Conservation (phyloP, 2,329 filamentous ascomycete species). For the Raffaelea arxii region DNA sequence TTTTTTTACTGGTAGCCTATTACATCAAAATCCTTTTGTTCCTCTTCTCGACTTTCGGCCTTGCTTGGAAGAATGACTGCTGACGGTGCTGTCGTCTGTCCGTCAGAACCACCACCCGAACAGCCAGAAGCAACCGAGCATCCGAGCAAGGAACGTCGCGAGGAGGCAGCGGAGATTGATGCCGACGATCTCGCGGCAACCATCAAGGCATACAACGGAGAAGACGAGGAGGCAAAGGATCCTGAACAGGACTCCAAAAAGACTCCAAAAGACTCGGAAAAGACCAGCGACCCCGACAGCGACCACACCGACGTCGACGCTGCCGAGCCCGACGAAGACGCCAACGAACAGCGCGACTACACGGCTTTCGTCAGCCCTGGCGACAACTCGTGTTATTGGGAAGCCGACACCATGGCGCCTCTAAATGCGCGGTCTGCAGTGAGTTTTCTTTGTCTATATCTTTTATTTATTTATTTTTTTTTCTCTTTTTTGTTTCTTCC, state of each 20-base stretch:
- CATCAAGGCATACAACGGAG: conserved; percentile 1
- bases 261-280: background rate
- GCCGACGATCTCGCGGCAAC: conserved; percentile 5
- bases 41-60: too few relatives aligned
- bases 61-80: too few relatives aligned
- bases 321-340: conserved; percentile 12
- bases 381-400: conserved; percentile 44
- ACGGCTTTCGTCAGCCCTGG: conserved; percentile 2
- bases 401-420: conserved; percentile 46
- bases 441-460: conserved; percentile 20
- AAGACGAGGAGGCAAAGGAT: background rate
- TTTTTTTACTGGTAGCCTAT: too few relatives aligned
- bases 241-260: background rate
- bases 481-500: background rate
- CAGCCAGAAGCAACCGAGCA: background rate
- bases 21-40: too few relatives aligned
- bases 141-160: background rate
- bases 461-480: background rate
- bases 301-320: conserved; percentile 3
- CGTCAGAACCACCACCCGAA: conserved; percentile 4
- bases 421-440: conserved; percentile 45
- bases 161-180: background rate
- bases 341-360: background rate
- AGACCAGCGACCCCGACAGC: background rate
- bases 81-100: background rate